These are phyloP conservation scores for Penicillium soppii DNA, from an alignment of 495 filamentous ascomycete species.

Conservation along the genomic window DNA sequence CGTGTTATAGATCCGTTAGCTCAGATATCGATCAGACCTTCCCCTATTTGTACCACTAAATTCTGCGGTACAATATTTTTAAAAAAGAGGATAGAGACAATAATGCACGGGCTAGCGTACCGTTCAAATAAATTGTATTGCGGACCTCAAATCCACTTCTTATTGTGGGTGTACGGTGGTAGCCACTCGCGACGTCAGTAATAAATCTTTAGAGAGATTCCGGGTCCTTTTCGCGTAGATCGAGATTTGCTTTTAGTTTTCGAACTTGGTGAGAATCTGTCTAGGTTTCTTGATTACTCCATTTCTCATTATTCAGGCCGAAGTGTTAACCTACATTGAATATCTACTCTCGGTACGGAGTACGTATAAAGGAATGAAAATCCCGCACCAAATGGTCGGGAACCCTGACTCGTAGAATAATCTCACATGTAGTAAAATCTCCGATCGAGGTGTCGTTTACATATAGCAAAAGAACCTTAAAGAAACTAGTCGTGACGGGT, in stretches of 20 bases:
- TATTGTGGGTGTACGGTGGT: no score
- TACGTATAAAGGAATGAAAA: no score
- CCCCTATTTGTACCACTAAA: no score
- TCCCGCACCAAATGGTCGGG: no score
- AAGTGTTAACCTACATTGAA: no score
- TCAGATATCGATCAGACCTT: constrained; percentile 10
- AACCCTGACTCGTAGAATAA: background rate
- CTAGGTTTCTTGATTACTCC: no score
- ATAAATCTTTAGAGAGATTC: no score
- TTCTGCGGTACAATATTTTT: background rate
- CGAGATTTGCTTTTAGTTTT: background rate
- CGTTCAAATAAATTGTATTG: background rate
- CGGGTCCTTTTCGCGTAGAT: background rate
- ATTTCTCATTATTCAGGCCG: background rate
- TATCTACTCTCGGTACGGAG: no score
- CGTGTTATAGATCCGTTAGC: constrained; percentile 14
- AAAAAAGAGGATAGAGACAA: background rate
- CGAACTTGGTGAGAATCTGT: background rate
- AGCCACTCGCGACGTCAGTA: no score
- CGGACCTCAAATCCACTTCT: background rate
- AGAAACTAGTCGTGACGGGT: no score
- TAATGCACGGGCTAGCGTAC: constrained; percentile 11
- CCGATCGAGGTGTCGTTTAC: no score
- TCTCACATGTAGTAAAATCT: background rate
- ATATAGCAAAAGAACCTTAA: no score